Evolutionary conservation across 305 asterid species (phyloP), one percentile per base, ranked within the genome.

Genomic region (Solanum hybrid): DNA sequence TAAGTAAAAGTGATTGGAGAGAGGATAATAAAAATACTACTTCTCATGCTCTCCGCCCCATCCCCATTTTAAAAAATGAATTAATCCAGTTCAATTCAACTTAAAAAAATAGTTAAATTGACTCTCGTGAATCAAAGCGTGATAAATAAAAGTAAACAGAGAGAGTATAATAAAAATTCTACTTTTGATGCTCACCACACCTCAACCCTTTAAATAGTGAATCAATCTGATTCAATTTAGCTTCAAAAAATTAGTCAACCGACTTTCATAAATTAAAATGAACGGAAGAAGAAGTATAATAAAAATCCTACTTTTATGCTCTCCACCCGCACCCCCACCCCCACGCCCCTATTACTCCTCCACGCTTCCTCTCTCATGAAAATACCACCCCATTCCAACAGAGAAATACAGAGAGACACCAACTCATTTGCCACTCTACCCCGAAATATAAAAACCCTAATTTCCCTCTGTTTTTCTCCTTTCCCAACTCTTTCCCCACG

Each of bases 381-480:
- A 61, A 61, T 18, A 61, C 71, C 71, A 61, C 75, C 42, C 75
- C 75, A 84, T 31, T 84, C 88, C 88, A 51, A 46, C 29, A 29
- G 18, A 29, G 87, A 39, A 73, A 16, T 71, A 87, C 69, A 73
- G 42, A 71, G 89, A 89, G 61, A 89, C 51, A 74, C 88, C 95
- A 94, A 92, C 95, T 93, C 94, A 94, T 93, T 91, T 92, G 64
- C 88, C 76, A 85, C 89, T 69, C 89, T 85, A 76, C 40, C 76
- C 33, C 39, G 88, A 81, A 75, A 87, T 91, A 94, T 89, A 84
- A 91, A 92, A 93, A 92, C 93, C 93, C 94, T 93, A 93, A 91
- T 91, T 89, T 89, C 90, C 82, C 83, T 35, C 89, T 85, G 74
- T 71, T 88, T 89, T 89, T 36, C 85, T 36, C 89, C 40, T 84